Base-by-base conservation (phyloP, 2,329 filamentous ascomycete species). In the Aspergillus aculeatinus region DNA sequence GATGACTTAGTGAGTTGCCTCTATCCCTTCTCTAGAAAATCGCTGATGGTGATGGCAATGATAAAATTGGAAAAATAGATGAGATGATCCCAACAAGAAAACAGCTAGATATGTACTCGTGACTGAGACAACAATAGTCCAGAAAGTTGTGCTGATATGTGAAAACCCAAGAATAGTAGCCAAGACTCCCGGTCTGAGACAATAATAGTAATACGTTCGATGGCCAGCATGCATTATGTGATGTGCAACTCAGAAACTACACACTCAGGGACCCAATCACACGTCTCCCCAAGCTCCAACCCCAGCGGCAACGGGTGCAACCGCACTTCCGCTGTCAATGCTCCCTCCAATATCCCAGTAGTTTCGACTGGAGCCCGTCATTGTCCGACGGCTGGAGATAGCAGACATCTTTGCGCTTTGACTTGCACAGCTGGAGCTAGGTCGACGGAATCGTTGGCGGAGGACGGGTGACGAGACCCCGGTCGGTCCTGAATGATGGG, bases 291-390 rank as follows among this genome's bases (percentile, higher is more conserved):
- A 95, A 66, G 85, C 88, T 16, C 90, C 90, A 81, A 90, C 85
- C 1, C 87, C 88, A 44, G 84, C 85, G 70, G 90, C 85, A 65
- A 89, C 80, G 57, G 87, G 88, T 2, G 85, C 86, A 73, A 90
- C 85, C 63, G 88, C 81, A 65, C 88, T 90, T 3, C 89, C 89
- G 58, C 90, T 93, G 2, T 90, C 90, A 25, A 92, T 84, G 67
- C 87, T 92, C 5, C 87, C 90, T 27, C 91, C 91, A 65, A 96
- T 86, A 74, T 96, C 93, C 93, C 93, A 97, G 75, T 96, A 97
- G 72, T 96, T 91, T 56, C 92, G 81, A 50, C 88, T 91, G 49
- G 90, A 93, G 35, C 86, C 84, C 4, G 78, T 78, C 58, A 81
- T 66, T 0, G 76, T 78, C 55, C 84, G 81, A 68, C 83, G 82